These are phyloP conservation scores for Prunus mume DNA, from an alignment of 306 rosid genomes.

Conservation along the genomic window DNA sequence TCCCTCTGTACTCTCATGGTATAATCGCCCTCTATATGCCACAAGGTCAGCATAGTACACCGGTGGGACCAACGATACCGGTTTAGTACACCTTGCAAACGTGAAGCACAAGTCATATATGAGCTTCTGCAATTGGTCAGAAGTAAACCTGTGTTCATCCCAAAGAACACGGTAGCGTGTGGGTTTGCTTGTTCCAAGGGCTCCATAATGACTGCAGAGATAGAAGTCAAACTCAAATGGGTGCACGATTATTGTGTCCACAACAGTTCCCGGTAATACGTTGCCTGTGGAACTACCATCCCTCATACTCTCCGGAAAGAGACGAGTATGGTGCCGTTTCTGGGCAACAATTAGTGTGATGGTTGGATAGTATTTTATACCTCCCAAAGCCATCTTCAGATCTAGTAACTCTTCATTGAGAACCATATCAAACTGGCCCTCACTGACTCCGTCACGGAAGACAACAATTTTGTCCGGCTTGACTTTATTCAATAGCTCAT, in stretches of 20 bases:
- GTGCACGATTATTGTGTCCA: slow-evolving; percentile 58
- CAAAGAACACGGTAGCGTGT: slow-evolving; percentile 72
- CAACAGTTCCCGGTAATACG: slow-evolving; percentile 69
- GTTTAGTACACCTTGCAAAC: slow-evolving; percentile 82
- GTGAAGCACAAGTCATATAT: slow-evolving; percentile 71
- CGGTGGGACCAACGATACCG: slow-evolving; percentile 73
- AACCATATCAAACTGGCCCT: slow-evolving; percentile 81
- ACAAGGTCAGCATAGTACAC: slow-evolving; percentile 85
- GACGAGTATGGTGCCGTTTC: slow-evolving; percentile 70
- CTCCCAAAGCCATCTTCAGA: slow-evolving; percentile 39
- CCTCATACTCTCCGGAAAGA: slow-evolving; percentile 41
- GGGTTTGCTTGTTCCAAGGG: slow-evolving; percentile 78
- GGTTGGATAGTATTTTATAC: slow-evolving; percentile 41
- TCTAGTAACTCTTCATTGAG: slow-evolving; percentile 72
- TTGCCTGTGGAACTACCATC: slow-evolving; percentile 47
- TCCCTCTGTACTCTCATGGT: slow-evolving; percentile 48
- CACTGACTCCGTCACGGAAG: slow-evolving; percentile 81
- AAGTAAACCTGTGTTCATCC: slow-evolving; percentile 66
- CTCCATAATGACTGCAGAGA: slow-evolving; percentile 71
- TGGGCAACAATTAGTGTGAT: slow-evolving; percentile 74
- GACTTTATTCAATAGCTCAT: slow-evolving; percentile 37
- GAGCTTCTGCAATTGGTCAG: slow-evolving; percentile 67
- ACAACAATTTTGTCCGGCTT: slow-evolving; percentile 54
- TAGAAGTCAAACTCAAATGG: slow-evolving; percentile 76
- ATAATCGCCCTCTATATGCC: slow-evolving; percentile 76